A percentile compares a stretch with the other conserved stretches of the same genome.
Evolutionary conservation across 1,139 yeast genomes (phyloP).

Genomic region (Pichia sp.): DNA sequence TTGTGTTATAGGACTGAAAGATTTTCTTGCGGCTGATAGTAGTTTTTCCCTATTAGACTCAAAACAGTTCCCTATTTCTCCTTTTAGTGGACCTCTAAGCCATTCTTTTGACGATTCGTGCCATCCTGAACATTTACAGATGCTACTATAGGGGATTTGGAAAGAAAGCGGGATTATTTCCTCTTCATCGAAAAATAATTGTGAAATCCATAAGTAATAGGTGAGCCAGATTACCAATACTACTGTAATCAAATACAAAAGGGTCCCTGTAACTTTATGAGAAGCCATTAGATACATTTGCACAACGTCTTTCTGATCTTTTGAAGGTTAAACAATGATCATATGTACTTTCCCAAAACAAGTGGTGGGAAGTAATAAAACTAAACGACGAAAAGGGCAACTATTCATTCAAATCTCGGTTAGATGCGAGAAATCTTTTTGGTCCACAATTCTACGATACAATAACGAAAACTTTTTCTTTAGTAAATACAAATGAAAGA

Average conservation of each 20-base stretch:
- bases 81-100: background rate
- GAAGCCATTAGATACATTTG: background rate
- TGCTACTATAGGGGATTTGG: conserved; percentile 4
- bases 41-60: conserved; percentile 3
- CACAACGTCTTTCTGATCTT: background rate
- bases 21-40: conserved; percentile 2
- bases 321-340: no score
- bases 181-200: background rate
- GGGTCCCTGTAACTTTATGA: background rate
- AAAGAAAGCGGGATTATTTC: conserved; percentile 6
- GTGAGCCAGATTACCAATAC: background rate
- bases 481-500: background rate
- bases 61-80: conserved; percentile 1
- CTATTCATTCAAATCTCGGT: background rate
- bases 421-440: background rate
- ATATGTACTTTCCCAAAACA: background rate
- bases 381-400: background rate
- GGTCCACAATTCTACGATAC: background rate
- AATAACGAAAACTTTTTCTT: background rate
- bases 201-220: background rate
- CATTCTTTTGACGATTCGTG: background rate
- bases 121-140: conserved; percentile 7
- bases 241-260: background rate
- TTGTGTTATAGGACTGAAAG: background rate
- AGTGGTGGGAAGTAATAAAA: background rate